Conservation (phyloP, 116 monocot genomes). For the Thalassia testudinum region DNA sequence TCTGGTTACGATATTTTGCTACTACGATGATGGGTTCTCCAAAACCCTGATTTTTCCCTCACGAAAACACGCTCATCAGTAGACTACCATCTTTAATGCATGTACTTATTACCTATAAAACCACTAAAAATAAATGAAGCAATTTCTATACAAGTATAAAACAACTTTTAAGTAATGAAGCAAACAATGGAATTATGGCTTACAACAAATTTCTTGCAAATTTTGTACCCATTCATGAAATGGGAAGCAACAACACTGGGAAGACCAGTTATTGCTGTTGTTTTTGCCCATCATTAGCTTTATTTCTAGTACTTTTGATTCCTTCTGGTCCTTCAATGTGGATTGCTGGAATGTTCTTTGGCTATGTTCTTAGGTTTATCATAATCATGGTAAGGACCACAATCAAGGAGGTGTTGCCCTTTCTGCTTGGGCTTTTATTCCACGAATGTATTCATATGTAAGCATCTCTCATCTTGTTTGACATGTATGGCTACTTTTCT, state of each 20-base stretch:
- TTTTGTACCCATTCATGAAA: conserved; percentile 77
- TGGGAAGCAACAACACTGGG: conserved; percentile 98
- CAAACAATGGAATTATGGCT: background rate
- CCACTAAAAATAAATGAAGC: no score
- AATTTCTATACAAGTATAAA: no score
- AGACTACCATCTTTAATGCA: no score
- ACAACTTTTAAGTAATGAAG: no score
- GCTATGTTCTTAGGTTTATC: conserved; percentile 85
- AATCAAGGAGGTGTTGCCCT: conserved; percentile 78
- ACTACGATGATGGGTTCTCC: no score
- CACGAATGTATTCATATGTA: conserved; percentile 77
- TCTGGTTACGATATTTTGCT: no score
- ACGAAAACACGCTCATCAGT: no score
- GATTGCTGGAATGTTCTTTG: conserved; percentile 98
- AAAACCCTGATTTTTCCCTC: no score
- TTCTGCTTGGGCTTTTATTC: conserved; percentile 51
- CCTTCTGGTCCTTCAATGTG: conserved; percentile 99
- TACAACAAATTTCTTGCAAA: conserved; percentile 17
- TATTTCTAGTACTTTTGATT: conserved; percentile 71
- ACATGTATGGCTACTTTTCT: no score
- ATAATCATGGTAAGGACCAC: conserved; percentile 96
- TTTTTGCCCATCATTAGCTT: conserved; percentile 67
- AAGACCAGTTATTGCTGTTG: conserved; percentile 67
- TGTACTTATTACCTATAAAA: no score
- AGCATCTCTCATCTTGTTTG: conserved; percentile 5